These are phyloP conservation scores for Linnemannia exigua DNA, from an alignment of 192 early-diverging fungal species.

Conservation along the genomic window DNA sequence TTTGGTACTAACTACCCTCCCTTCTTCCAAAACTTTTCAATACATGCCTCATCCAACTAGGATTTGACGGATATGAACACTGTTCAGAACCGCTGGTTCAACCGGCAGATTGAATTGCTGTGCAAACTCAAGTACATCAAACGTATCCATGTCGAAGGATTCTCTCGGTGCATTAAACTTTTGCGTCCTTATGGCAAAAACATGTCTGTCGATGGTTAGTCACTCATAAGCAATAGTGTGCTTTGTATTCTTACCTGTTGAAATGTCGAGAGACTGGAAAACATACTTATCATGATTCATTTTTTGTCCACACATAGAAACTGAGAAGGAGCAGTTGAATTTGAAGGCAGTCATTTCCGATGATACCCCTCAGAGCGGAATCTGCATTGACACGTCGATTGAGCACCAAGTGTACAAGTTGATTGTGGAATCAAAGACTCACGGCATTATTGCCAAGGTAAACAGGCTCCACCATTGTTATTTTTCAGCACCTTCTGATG, in stretches of 20 bases:
- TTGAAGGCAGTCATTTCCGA: conserved; percentile 37
- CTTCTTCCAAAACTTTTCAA: background rate
- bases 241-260: background rate
- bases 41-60: conserved; percentile 4
- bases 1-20: too few species aligned
- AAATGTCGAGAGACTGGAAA: background rate
- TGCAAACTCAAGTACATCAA: conserved; percentile 66
- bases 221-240: background rate
- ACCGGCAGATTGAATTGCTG: conserved; percentile 64
- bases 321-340: conserved; percentile 23
- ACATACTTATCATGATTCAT: background rate
- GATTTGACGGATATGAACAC: conserved; percentile 50
- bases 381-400: conserved; percentile 68
- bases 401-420: conserved; percentile 76
- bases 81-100: conserved; percentile 72
- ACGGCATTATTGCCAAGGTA: conserved; percentile 68
- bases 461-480: too few species aligned
- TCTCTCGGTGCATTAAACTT: conserved; percentile 66
- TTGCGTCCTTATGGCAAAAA: conserved; percentile 46
- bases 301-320: conserved; percentile 11
- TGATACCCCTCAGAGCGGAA: conserved; percentile 58
- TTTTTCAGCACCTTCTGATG: background rate
- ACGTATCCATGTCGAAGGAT: conserved; percentile 53
- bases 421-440: conserved; percentile 62
- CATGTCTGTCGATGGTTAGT: conserved; percentile 23